Base-by-base conservation (phyloP, 225 moss, liverwort and hornwort genomes). In the Bryum argenteum region DNA sequence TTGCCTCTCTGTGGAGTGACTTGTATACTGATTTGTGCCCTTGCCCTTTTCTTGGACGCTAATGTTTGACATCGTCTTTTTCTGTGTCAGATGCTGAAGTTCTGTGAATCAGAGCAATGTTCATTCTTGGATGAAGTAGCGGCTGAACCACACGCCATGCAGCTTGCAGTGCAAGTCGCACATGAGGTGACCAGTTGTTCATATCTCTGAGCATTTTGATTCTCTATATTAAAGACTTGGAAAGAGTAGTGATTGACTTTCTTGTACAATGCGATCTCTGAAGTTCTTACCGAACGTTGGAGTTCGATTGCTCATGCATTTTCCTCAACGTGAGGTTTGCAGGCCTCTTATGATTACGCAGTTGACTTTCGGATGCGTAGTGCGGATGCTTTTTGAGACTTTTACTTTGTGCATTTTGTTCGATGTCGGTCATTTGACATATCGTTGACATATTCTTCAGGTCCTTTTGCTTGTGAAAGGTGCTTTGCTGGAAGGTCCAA, bases 91-190 rank as follows among this genome's bases (percentile, higher is more conserved):
- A 81, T 98, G 85, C 78, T 94, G 72, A 94, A 89, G 76, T 98
- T 94, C 76, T 98, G 94, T 77, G 97, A 94, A 81, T 92, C 90
- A 26, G 94, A 92, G 70, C 91, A 91, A 66, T 89, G 88, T 65
- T 98, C 94, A 67, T 98, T 98, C 70, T 80, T 98, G 84, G 97
- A 98, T 66, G 91, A 92, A 87, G 91, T 98, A 66, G 94, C 92
- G 48, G 89, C 87, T 72, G 92, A 92, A 71, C 72, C 66, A 11
- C 85, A 83, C 48, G 94, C 88, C 51, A 94, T 89, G 94, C 83
- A 91, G 63, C 88, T 98, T 80, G 97, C 92, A 9, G 89, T 88
- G 79, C 87, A 88, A 66, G 97, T 98, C 74, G 90, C 90, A 53
- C 63, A 83, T 71, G 92, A 97, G 94, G 97, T 97, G 54, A 76